These are phyloP conservation scores for Microbotryum intermedium DNA, from an alignment of 1,284 basidiomycete genomes.

Conservation along the genomic window DNA sequence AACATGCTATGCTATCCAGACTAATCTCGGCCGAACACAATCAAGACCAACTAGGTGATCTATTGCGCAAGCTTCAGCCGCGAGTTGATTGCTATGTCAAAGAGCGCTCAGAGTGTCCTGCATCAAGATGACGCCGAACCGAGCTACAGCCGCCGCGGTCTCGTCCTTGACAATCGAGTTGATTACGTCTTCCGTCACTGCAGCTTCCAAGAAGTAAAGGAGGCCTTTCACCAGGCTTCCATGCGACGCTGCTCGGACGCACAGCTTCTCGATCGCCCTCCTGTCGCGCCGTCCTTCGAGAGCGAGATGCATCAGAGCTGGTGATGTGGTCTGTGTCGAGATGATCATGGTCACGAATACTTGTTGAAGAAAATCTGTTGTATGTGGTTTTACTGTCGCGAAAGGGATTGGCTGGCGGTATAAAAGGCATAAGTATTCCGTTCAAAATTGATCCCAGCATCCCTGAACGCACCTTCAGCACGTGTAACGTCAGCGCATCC, in stretches of 20 bases:
- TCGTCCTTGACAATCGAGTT: no score
- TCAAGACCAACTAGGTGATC: no score
- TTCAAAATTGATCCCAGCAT: neutral
- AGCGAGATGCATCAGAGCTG: constrained; percentile 39
- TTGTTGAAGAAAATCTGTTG: constrained; percentile 57
- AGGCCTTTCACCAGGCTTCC: constrained; percentile 58
- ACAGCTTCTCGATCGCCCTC: constrained; percentile 59
- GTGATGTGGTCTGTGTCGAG: constrained; percentile 61
- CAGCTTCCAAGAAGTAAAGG: constrained; percentile 51
- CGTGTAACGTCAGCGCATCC: constrained; percentile 57
- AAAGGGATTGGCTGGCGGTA: constrained; percentile 71
- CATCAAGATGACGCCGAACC: no score
- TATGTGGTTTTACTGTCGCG: constrained; percentile 55
- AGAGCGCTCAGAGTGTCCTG: no score
- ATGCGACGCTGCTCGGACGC: constrained; percentile 56
- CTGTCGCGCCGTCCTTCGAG: constrained; percentile 39
- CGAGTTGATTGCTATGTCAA: no score
- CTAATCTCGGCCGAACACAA: no score
- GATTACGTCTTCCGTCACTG: constrained; percentile 42
- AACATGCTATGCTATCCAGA: no score
- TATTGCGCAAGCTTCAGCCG: no score
- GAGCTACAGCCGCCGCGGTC: no score
- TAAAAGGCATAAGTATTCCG: neutral
- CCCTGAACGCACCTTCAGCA: constrained; percentile 62
- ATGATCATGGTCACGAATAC: constrained; percentile 61